A percentile compares a stretch with the other conserved stretches of the same genome.
These are phyloP conservation scores for Brettanomyces anomalus DNA, from an alignment of 805 yeast genomes.

Conservation along the genomic window DNA sequence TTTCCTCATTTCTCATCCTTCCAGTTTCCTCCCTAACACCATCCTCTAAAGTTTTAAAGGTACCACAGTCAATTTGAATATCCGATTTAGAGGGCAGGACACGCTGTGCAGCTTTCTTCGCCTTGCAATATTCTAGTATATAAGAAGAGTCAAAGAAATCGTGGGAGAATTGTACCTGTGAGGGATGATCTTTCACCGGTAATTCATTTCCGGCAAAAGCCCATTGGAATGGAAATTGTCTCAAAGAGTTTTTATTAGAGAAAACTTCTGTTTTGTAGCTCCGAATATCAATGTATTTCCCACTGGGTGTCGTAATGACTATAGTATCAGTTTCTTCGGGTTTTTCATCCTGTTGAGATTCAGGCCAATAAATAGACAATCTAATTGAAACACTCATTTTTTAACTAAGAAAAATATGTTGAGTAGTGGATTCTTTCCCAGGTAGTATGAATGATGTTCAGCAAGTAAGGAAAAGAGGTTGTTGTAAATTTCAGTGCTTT, in stretches of 20 bases:
- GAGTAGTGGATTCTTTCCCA: too few species aligned
- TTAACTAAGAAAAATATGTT: too few species aligned
- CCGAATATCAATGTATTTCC: slow-evolving; percentile 40
- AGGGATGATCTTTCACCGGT: slow-evolving; percentile 20
- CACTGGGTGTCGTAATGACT: slow-evolving; percentile 36
- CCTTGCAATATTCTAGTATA: slow-evolving; percentile 14
- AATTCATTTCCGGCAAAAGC: slow-evolving; percentile 44
- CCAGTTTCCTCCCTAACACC: slow-evolving; percentile 44
- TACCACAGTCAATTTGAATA: slow-evolving; percentile 35
- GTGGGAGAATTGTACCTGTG: slow-evolving; percentile 31
- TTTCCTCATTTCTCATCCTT: slow-evolving; percentile 35
- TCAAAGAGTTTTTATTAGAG: slow-evolving; percentile 8
- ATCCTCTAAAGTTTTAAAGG: slow-evolving; percentile 29
- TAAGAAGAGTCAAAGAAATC: slow-evolving; percentile 33
- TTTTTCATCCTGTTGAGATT: slow-evolving; percentile 27
- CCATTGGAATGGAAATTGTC: slow-evolving; percentile 47
- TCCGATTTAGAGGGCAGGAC: slow-evolving; percentile 7
- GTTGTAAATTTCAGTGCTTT: too few species aligned
- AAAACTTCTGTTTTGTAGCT: slow-evolving; percentile 23
- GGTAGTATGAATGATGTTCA: too few species aligned
- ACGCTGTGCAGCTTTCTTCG: neutral
- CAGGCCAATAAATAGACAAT: slow-evolving; percentile 42
- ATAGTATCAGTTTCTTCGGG: slow-evolving; percentile 39
- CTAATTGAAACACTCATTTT: slow-evolving; percentile 32
- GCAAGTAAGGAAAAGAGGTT: too few species aligned